phyloP scores from a whole-genome alignment of 441 rosid species.

The Corymbia citriodora region DNA sequence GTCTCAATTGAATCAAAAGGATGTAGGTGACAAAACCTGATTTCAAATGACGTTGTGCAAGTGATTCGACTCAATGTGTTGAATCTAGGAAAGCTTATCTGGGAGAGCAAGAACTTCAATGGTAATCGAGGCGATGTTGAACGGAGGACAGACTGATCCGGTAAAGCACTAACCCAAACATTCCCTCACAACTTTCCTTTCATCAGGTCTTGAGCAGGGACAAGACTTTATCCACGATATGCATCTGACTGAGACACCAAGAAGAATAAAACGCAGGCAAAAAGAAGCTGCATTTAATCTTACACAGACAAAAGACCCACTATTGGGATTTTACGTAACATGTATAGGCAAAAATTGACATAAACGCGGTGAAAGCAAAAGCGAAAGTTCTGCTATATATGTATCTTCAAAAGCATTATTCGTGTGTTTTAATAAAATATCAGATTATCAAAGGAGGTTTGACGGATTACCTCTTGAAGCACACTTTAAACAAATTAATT shows the following conservation, averaged over 20 bases:
- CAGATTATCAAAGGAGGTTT: no score
- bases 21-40: not conserved
- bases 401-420: no score
- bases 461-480: no score
- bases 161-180: not conserved
- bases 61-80: not conserved
- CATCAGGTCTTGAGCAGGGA: not conserved
- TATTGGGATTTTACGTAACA: no score
- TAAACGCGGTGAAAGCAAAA: no score
- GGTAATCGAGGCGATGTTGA: not conserved
- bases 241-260: not conserved
- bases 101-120: not conserved
- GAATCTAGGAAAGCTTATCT: not conserved
- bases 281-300: not conserved
- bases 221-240: not conserved
- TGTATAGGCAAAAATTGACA: no score
- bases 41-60: not conserved
- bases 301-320: not conserved
- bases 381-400: no score
- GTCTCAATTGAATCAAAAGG: not conserved
- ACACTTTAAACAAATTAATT: no score
- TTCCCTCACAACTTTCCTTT: not conserved
- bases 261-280: not conserved
- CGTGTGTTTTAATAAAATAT: no score
- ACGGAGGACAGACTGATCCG: not conserved